These are phyloP conservation scores for Fusarium sterilihyphosum DNA, from an alignment of 2,329 filamentous ascomycete genomes.

Conservation along the genomic window DNA sequence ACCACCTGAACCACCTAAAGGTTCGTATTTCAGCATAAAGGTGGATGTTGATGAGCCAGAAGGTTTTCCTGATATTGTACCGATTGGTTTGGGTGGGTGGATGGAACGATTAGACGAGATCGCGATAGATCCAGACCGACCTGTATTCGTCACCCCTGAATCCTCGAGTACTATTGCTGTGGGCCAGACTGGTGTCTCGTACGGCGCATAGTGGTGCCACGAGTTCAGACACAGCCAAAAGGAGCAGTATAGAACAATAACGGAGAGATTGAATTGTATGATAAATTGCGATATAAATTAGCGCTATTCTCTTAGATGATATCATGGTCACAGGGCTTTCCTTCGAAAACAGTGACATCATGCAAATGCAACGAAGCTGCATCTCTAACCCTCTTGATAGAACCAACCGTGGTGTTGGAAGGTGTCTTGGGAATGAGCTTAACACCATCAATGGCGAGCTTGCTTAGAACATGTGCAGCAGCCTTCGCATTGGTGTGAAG, in stretches of 20 bases:
- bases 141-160: not conserved
- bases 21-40: too few relatives aligned
- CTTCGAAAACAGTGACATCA: constrained; percentile 8
- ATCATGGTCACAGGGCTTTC: constrained; percentile 42
- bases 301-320: constrained; percentile 7
- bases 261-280: not conserved
- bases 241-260: fast-evolving
- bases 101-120: not conserved
- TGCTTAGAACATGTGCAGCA: constrained; percentile 58
- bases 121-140: not conserved
- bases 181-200: fast-evolving
- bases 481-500: constrained; percentile 46
- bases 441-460: constrained; percentile 37
- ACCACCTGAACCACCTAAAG: not conserved
- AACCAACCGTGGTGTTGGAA: constrained; percentile 24
- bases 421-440: constrained; percentile 40
- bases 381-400: constrained; percentile 31
- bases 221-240: not conserved
- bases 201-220: fast-evolving
- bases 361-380: constrained; percentile 32
- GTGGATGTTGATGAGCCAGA: not conserved
- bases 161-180: too few relatives aligned
- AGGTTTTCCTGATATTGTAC: fast-evolving
- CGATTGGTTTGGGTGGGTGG: not conserved
- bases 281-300: not conserved